These are phyloP conservation scores for Cutaneotrichosporon arboriforme DNA, from an alignment of 1,284 basidiomycete species.

Conservation along the genomic window DNA sequence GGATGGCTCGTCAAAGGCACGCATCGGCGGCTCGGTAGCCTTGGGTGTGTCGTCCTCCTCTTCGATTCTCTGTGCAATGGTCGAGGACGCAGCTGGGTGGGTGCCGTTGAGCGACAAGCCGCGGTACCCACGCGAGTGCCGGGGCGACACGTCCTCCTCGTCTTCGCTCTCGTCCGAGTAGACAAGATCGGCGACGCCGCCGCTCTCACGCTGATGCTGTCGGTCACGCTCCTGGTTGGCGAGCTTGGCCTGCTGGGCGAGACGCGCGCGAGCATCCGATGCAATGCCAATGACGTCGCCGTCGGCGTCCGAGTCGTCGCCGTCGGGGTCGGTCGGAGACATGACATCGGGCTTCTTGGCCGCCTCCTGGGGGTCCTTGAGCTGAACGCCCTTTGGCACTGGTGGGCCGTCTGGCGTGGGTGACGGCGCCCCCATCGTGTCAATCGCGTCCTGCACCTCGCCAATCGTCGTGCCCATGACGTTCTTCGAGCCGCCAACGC, in stretches of 20 bases:
- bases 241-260: slow-evolving; percentile 64
- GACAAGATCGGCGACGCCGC: slow-evolving; percentile 37
- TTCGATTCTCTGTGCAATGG: slow-evolving; percentile 1
- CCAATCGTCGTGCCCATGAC: slow-evolving; percentile 80
- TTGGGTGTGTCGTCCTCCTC: neutral
- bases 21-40: neutral
- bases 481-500: slow-evolving; percentile 15
- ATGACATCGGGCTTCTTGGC: slow-evolving; percentile 55
- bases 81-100: neutral
- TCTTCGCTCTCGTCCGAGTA: slow-evolving; percentile 49
- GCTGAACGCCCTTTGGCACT: slow-evolving; percentile 7
- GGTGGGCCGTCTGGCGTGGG: neutral
- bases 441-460: slow-evolving; percentile 79
- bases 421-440: slow-evolving; percentile 55
- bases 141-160: slow-evolving; percentile 30
- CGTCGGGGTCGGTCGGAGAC: slow-evolving; percentile 38
- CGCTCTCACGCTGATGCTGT: slow-evolving; percentile 39
- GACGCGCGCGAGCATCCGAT: slow-evolving; percentile 59
- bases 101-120: slow-evolving; percentile 16
- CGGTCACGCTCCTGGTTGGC: slow-evolving; percentile 55
- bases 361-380: slow-evolving; percentile 17
- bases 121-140: slow-evolving; percentile 9
- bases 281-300: slow-evolving; percentile 53
- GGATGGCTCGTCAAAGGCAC: too few species aligned
- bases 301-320: slow-evolving; percentile 45